phyloP scores from a whole-genome alignment of 2,329 filamentous ascomycete species.

The Tolypocladium album region DNA sequence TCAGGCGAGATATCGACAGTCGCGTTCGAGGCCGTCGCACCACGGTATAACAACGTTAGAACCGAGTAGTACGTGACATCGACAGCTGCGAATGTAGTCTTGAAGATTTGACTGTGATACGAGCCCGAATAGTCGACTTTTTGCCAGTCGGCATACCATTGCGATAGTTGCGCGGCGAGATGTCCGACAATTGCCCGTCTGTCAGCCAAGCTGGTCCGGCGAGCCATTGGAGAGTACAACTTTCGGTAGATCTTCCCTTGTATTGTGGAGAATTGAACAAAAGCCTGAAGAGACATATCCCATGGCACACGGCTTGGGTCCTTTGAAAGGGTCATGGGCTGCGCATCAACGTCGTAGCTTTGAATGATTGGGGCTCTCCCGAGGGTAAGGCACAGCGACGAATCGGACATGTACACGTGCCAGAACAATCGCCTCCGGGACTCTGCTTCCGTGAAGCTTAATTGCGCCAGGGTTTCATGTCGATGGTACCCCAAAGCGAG shows the following conservation, averaged over 20 bases:
- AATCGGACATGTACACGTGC: constrained; percentile 10
- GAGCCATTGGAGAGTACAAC: constrained; percentile 4
- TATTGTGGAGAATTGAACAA: constrained; percentile 1
- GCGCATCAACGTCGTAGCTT: constrained; percentile 7
- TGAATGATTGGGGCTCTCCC: constrained; percentile 8
- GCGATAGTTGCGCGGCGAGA: constrained; percentile 3
- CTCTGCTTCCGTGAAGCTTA: constrained; percentile 3
- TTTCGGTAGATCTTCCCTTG: constrained; percentile 5
- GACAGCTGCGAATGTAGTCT: constrained; percentile 6
- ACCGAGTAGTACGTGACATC: constrained; percentile 11
- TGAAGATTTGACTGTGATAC: constrained; percentile 6
- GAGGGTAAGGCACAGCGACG: constrained; percentile 6
- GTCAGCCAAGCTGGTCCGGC: not conserved
- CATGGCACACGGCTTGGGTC: constrained; percentile 5
- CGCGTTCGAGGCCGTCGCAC: constrained; percentile 5
- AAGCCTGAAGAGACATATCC: not conserved
- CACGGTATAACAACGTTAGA: constrained; percentile 8
- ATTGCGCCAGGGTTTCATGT: constrained; percentile 2
- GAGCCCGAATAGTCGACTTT: constrained; percentile 5
- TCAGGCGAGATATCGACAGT: constrained; percentile 5
- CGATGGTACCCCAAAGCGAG: constrained; percentile 9
- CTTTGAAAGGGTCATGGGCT: constrained; percentile 1
- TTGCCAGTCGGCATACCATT: constrained; percentile 7
- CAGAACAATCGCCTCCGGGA: constrained; percentile 8
- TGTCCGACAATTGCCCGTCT: not conserved